phyloP scores from a whole-genome alignment of 495 filamentous ascomycete species.

The Hypoxylon crocopeplum region DNA sequence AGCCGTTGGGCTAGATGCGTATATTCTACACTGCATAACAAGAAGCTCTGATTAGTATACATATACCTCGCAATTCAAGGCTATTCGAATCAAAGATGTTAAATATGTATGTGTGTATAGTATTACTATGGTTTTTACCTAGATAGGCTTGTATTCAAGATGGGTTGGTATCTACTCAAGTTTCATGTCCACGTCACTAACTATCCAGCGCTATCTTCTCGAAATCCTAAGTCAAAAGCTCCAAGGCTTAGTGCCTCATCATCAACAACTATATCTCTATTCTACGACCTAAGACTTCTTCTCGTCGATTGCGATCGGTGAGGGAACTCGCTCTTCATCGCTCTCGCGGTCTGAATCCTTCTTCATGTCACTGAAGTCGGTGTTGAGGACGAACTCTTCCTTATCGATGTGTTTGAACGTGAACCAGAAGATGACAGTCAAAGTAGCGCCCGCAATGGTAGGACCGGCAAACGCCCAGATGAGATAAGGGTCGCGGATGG shows the following conservation, averaged over 20 bases:
- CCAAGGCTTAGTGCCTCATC: background rate
- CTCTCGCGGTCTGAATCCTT: slow-evolving; percentile 49
- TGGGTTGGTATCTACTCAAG: too few relatives aligned
- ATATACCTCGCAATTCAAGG: too few relatives aligned
- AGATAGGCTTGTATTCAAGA: too few relatives aligned
- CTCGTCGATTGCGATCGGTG: slow-evolving; percentile 42
- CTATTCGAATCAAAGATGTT: too few relatives aligned
- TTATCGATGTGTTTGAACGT: slow-evolving; percentile 53
- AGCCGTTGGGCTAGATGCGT: too few relatives aligned
- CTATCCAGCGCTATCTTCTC: too few relatives aligned
- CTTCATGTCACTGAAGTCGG: slow-evolving; percentile 46
- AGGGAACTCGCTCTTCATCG: slow-evolving; percentile 44
- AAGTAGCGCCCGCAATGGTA: slow-evolving; percentile 50
- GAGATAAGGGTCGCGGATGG: slow-evolving; percentile 65
- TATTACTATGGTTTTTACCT: too few relatives aligned
- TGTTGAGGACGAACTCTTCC: slow-evolving; percentile 52
- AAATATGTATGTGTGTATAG: too few relatives aligned
- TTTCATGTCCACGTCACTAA: too few relatives aligned
- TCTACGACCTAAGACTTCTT: slow-evolving; percentile 36
- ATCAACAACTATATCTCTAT: background rate
- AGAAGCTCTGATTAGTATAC: too few relatives aligned
- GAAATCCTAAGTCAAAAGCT: too few relatives aligned
- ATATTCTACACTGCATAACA: too few relatives aligned
- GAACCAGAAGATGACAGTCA: slow-evolving; percentile 56
- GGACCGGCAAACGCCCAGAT: slow-evolving; percentile 61